Percentiles rank a stretch among this genome's conserved stretches.
These are phyloP conservation scores for Phaseolus lunatus DNA, from an alignment of 306 rosid species.

Conservation along the genomic window DNA sequence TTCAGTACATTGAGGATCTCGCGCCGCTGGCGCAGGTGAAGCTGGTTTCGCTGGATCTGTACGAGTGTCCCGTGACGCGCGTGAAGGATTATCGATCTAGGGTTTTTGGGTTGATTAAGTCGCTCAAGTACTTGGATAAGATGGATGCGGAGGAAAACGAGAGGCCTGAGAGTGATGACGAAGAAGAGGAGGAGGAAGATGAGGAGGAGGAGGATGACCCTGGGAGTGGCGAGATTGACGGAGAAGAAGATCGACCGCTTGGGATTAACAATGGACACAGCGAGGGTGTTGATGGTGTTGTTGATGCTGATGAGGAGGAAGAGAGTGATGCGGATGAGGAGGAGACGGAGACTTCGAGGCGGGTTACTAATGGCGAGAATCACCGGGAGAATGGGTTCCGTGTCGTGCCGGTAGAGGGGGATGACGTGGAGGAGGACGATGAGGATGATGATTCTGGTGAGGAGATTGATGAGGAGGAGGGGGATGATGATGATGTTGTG, in stretches of 20 bases:
- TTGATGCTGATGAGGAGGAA: conserved; percentile 85
- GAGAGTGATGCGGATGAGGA: conserved; percentile 95
- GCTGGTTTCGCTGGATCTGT: conserved; percentile 91
- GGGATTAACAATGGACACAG: conserved; percentile 71
- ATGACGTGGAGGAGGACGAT: conserved; percentile 57
- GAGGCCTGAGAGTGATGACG: conserved; percentile 86
- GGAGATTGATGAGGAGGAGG: conserved; percentile 86
- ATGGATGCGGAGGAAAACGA: conserved; percentile 96
- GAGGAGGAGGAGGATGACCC: conserved; percentile 80
- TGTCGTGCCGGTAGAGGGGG: conserved; percentile 61
- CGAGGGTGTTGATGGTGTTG: conserved; percentile 75
- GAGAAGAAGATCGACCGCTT: conserved; percentile 69
- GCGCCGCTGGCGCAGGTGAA: conserved; percentile 83
- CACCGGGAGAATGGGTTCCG: conserved; percentile 72
- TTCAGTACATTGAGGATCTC: conserved; percentile 85
- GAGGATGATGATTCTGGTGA: conserved; percentile 78
- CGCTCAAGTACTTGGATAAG: conserved; percentile 86
- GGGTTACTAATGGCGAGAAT: conserved; percentile 54
- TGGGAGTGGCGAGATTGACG: conserved; percentile 87
- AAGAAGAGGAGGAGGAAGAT: conserved; percentile 59
- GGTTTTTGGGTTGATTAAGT: conserved; percentile 89
- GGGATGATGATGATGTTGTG: conserved; percentile 84
- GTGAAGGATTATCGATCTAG: conserved; percentile 96
- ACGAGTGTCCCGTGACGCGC: conserved; percentile 90
- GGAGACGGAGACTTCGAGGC: conserved; percentile 66